Percentiles rank a stretch among this genome's conserved stretches.
These are phyloP conservation scores for Septoria linicola DNA, from an alignment of 2,329 filamentous ascomycete species.

Conservation along the genomic window DNA sequence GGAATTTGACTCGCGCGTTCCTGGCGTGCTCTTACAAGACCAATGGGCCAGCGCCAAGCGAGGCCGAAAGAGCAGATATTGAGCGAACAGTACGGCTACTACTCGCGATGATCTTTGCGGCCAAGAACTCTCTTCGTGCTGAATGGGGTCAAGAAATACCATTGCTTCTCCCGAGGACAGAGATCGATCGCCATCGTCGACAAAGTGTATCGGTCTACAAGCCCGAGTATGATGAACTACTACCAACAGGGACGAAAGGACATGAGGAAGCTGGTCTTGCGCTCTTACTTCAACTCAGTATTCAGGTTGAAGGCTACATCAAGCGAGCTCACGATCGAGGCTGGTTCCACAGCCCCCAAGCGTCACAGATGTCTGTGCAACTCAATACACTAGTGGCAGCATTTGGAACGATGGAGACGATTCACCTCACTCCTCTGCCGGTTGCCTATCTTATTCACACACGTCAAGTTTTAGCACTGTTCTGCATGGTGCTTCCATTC, in stretches of 20 bases:
- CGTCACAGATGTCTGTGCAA: conserved; percentile 58
- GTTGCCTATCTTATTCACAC: conserved; percentile 66
- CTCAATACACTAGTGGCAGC: conserved; percentile 58
- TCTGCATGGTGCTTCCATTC: conserved; percentile 61
- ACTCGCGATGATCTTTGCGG: conserved; percentile 61
- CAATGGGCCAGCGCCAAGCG: conserved; percentile 35
- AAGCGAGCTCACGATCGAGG: conserved; percentile 55
- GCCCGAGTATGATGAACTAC: conserved; percentile 38
- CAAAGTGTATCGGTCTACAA: conserved; percentile 35
- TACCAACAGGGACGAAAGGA: conserved; percentile 36
- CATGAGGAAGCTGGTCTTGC: conserved; percentile 60
- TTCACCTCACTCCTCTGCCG: conserved; percentile 62
- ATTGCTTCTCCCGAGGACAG: conserved; percentile 25
- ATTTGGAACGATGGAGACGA: conserved; percentile 65
- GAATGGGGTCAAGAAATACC: conserved; percentile 56
- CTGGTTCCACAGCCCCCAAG: conserved; percentile 61
- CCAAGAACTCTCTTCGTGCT: conserved; percentile 63
- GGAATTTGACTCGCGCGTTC: conserved; percentile 59
- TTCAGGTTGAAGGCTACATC: conserved; percentile 61
- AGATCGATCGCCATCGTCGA: conserved; percentile 30
- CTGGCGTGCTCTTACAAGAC: conserved; percentile 47
- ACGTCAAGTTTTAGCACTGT: conserved; percentile 63
- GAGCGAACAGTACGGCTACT: conserved; percentile 59
- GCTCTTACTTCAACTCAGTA: conserved; percentile 59
- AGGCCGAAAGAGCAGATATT: conserved; percentile 55